phyloP scores from a whole-genome alignment of 106 monocot species.

The Hemerocallis citrina region DNA sequence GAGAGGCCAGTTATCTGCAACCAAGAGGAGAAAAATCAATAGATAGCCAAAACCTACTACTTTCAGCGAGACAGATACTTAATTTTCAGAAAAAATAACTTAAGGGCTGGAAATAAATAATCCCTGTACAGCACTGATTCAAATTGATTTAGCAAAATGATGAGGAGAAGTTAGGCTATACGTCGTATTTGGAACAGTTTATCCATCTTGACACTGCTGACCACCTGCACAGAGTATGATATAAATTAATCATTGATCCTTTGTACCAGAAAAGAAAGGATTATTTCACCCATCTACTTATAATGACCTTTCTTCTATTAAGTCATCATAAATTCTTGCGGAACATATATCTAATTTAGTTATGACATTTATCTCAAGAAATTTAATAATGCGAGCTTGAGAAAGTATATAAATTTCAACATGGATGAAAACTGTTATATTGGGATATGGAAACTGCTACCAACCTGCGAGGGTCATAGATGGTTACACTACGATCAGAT shows the following conservation, averaged over 20 bases:
- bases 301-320: too few species aligned
- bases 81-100: too few species aligned
- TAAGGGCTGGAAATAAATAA: too few species aligned
- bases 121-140: too few species aligned
- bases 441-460: not conserved
- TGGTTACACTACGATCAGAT: constrained; percentile 80
- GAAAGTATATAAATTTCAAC: not conserved
- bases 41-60: too few species aligned
- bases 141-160: not conserved
- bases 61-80: too few species aligned
- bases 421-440: not conserved
- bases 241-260: not conserved
- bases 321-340: too few species aligned
- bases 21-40: not conserved
- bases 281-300: not conserved
- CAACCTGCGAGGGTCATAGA: constrained; percentile 88
- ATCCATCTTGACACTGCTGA: constrained; percentile 77
- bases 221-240: constrained; percentile 40
- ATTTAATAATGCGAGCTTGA: not conserved
- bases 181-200: constrained; percentile 79
- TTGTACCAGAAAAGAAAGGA: not conserved
- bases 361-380: not conserved
- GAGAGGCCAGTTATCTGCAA: constrained; percentile 80
- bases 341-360: not conserved
- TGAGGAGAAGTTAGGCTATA: not conserved